Percentiles rank a stretch among this genome's conserved stretches.
Conservation (phyloP, 1,284 basidiomycete species). For the Waitea zeae region DNA sequence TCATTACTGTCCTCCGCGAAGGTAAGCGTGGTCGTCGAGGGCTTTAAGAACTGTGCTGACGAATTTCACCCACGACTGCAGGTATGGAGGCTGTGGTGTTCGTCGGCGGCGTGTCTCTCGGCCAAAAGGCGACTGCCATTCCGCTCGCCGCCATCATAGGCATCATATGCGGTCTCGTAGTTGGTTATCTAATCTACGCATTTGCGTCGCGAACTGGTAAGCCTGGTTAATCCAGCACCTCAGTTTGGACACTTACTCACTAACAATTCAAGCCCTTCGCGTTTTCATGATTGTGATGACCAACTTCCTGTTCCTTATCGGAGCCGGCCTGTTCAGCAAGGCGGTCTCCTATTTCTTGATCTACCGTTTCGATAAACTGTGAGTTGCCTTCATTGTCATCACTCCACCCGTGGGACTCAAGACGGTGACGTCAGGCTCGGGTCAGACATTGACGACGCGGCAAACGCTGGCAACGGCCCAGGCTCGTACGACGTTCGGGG, state of each 20-base stretch:
- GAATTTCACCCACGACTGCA: constrained; percentile 13
- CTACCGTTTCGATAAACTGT: constrained; percentile 46
- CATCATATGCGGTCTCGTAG: constrained; percentile 52
- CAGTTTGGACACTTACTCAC: background rate
- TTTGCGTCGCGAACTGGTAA: constrained; percentile 59
- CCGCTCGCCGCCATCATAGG: constrained; percentile 81
- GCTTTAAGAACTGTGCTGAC: background rate
- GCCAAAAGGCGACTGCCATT: constrained; percentile 65
- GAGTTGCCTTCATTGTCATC: constrained; percentile 7
- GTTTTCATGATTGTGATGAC: constrained; percentile 83
- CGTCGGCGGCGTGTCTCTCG: constrained; percentile 82
- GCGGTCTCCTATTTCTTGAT: constrained; percentile 54
- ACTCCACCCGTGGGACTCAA: too few relatives aligned
- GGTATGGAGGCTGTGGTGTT: constrained; percentile 82
- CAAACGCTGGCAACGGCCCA: constrained; percentile 67
- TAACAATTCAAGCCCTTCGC: constrained; percentile 44
- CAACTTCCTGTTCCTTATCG: constrained; percentile 79
- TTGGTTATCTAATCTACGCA: constrained; percentile 56
- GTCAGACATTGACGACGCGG: constrained; percentile 56
- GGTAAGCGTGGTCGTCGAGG: constrained; percentile 24
- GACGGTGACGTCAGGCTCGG: constrained; percentile 35
- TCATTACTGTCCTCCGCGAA: constrained; percentile 84
- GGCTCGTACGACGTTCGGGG: constrained; percentile 67
- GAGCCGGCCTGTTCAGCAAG: constrained; percentile 75
- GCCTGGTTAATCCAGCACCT: constrained; percentile 20